Evolutionary conservation across 257 asterid species (phyloP), one percentile per base, ranked within the genome.

Genomic region (Nicotiana knightiana): DNA sequence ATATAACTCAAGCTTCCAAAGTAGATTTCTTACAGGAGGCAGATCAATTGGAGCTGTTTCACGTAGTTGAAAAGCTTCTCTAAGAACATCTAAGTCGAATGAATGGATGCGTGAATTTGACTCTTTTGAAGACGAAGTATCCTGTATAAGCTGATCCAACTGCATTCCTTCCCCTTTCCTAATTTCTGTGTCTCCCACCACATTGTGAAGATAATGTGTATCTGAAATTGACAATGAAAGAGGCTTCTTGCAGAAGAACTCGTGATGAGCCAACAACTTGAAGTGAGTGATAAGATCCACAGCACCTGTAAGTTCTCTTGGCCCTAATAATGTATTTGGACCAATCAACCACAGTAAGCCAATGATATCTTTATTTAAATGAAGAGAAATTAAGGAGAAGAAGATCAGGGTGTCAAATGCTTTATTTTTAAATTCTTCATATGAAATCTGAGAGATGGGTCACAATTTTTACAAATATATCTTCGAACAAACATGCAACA

Each of bases 121-220:
- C 79, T 94, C 97, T 85, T 96, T 91, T 66, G 93, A 87, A 81
- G 87, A 80, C 57, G 97, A 85, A 28, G 87, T 35, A 65, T 90
- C 92, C 35, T 88, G 89, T 85, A 93, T 94, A 83, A 96, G 97
- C 91, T 96, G 94, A 81, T 91, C 87, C 89, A 96, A 86, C 85
- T 96, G 96, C 99, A 93, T 96, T 43, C 99, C 99, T 85, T 96
- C 97, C 80, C 99, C 98, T 85, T 93, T 96, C 85, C 97, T 90
- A 84, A 96, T 91, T 84, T 96, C 99, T 67, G 95, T 92, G 85
- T 96, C 99, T 80, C 98, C 99, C 59, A 93, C 98, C 85, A 96
- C 97, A 87, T 91, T 91, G 88, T 93, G 99, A 84, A 94, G 95
- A 85, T 96, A 94, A 85, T 92, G 97, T n/a, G 99, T 88, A 87